These are phyloP conservation scores for Phytophthora fragariaefolia DNA, from an alignment of 352 stramenopile genomes.

Conservation along the genomic window DNA sequence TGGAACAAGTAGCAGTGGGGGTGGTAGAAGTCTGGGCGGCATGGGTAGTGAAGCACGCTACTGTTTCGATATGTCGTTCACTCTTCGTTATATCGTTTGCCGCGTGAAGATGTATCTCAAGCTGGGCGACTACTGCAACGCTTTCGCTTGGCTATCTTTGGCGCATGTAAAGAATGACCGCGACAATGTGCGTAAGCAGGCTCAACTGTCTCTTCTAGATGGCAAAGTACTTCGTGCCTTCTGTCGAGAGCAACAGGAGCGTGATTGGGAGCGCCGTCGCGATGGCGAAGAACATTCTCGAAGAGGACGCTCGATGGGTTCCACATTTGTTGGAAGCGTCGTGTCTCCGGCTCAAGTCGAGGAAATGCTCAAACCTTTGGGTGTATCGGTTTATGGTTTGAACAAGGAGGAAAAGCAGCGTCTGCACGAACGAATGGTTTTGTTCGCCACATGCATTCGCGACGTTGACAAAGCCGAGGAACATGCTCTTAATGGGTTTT, in stretches of 20 bases:
- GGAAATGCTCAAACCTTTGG: conserved; percentile 61
- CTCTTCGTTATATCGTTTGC: conserved; percentile 71
- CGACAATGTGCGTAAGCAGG: conserved; percentile 70
- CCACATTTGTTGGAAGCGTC: conserved; percentile 31
- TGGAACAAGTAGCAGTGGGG: conserved; percentile 55
- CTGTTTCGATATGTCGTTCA: conserved; percentile 85
- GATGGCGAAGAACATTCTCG: conserved; percentile 27
- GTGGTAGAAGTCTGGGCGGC: conserved; percentile 62
- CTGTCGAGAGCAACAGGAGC: conserved; percentile 65
- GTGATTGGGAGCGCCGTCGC: conserved; percentile 24
- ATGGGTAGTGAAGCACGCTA: conserved; percentile 81
- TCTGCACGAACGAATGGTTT: conserved; percentile 57
- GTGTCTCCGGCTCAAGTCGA: conserved; percentile 52
- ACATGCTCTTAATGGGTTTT: conserved; percentile 61
- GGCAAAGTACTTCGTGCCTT: conserved; percentile 65
- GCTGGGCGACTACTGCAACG: conserved; percentile 55
- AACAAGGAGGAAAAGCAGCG: conserved; percentile 63
- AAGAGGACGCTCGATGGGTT: conserved; percentile 31
- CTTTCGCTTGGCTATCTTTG: conserved; percentile 77
- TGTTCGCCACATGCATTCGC: conserved; percentile 55
- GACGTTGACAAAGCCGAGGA: conserved; percentile 58
- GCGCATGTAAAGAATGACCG: conserved; percentile 80
- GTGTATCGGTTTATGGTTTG: conserved; percentile 70
- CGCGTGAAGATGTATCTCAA: conserved; percentile 73
- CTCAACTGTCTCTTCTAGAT: conserved; percentile 74